Base-by-base conservation (phyloP, 805 yeast species). In the Pichia nanzhaoensis region DNA sequence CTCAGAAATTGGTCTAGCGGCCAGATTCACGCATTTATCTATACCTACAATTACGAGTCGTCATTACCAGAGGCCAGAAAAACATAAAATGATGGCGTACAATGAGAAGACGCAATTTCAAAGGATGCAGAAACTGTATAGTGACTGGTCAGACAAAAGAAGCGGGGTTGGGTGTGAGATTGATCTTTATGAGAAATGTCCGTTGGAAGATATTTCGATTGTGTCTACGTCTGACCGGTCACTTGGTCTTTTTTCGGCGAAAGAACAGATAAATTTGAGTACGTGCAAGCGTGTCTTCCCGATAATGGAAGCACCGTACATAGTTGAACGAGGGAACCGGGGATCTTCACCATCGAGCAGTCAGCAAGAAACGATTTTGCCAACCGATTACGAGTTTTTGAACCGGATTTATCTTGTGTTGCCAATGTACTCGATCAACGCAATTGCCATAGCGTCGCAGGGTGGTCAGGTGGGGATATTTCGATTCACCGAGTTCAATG, bases 381-480 rank as follows among this genome's bases (percentile, higher is more conserved):
- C 41, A 22, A 30, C 19, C 13, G 42, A 42, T 18, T 54, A 55
- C 32, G 37, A 49, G 6, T 48, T 48, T 34, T 57, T 60, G 1
- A 55, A 62, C 42, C 47, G 70, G 24, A 65, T 9, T 37, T 39
- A 21, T 24, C 41, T 5, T 39, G 30, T 17, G 16, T 32, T 12
- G 12, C 31, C 13, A 12, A 18, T 8, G 19, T 65, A 37, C 44
- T 10, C 28, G 28, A 6, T 74, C 4, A 62, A 65, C 6, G 68
- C 73, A n/a, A 57, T 66, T 13, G 55, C 71, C 4, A 66, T 64
- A 3, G 75, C 63, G 0, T 65, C 75, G 1, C 76, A 72, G 39
- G 60, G 66, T 5, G 78, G 78, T 0, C 55, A 61, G n/a, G 63
- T 70, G 14, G 56, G 71, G 0, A 51, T 73, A 0, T 66, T 72